A percentile compares a stretch with the other conserved stretches of the same genome.
Conservation (phyloP, 768 basidiomycete genomes). For the Termitomyces bulborhizus region DNA sequence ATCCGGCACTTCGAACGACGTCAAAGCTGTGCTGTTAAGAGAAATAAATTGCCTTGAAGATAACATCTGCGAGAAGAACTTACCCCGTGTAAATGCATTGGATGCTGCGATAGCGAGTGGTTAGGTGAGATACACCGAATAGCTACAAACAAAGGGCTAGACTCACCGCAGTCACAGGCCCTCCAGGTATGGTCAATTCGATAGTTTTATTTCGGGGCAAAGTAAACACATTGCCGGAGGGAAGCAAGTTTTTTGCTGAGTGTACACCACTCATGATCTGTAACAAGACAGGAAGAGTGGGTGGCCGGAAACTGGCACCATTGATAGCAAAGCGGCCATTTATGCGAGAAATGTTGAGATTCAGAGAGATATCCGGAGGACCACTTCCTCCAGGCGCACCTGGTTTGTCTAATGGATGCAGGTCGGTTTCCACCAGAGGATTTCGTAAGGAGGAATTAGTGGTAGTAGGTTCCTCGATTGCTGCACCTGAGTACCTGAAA, state of each 20-base stretch:
- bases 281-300: not conserved
- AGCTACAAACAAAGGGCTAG: too few species aligned
- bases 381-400: conserved; percentile 1
- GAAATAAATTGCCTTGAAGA: not conserved
- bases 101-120: conserved; percentile 12
- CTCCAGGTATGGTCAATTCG: conserved; percentile 36
- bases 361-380: not conserved
- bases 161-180: conserved; percentile 21
- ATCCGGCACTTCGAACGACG: conserved; percentile 28
- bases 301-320: not conserved
- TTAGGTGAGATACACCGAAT: not conserved
- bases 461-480: not conserved
- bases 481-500: not conserved
- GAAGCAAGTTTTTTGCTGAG: conserved; percentile 19
- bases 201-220: conserved; percentile 39
- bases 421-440: not conserved
- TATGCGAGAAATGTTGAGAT: not conserved
- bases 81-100: conserved; percentile 25
- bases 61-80: not conserved
- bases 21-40: conserved; percentile 26
- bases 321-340: conserved; percentile 1
- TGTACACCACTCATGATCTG: conserved; percentile 2
- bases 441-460: not conserved
- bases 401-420: not conserved
- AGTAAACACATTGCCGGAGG: conserved; percentile 32